Conservation (phyloP, 148 eudicot species). For the Limonium bicolor region DNA sequence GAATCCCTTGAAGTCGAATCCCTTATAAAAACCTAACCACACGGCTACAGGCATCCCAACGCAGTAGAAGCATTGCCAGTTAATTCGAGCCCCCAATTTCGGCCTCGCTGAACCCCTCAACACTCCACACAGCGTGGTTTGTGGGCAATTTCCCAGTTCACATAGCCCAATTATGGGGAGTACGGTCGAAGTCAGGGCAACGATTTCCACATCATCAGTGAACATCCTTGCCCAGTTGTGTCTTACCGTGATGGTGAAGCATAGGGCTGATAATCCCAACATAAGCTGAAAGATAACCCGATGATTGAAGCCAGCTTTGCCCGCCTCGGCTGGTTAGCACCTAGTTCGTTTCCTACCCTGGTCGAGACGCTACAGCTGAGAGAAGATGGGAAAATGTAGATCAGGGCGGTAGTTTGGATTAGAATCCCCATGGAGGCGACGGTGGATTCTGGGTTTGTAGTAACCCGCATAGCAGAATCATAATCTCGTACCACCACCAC, state of each 20-base stretch:
- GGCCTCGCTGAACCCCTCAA: slow-evolving; percentile 62
- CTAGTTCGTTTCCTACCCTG: slow-evolving; percentile 52
- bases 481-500: slow-evolving; percentile 95
- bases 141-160: slow-evolving; percentile 74
- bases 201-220: slow-evolving; percentile 38
- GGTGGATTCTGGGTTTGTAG: slow-evolving; percentile 35
- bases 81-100: slow-evolving; percentile 44
- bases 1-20: slow-evolving; percentile 45
- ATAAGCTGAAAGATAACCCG: slow-evolving; percentile 39
- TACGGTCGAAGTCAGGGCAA: slow-evolving; percentile 34
- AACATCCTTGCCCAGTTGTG: slow-evolving; percentile 50
- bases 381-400: slow-evolving; percentile 74
- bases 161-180: slow-evolving; percentile 67
- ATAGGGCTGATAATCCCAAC: slow-evolving; percentile 37
- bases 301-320: slow-evolving; percentile 44
- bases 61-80: slow-evolving; percentile 47
- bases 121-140: slow-evolving; percentile 60
- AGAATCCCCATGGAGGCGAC: slow-evolving; percentile 66
- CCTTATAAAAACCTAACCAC: slow-evolving; percentile 28
- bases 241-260: slow-evolving; percentile 32
- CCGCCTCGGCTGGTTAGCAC: slow-evolving; percentile 29
- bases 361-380: slow-evolving; percentile 56
- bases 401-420: slow-evolving; percentile 58
- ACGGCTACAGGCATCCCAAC: slow-evolving; percentile 68
- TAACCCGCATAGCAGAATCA: slow-evolving; percentile 57